phyloP scores from a whole-genome alignment of 225 moss, liverwort and hornwort genomes.

The Bryum argenteum region DNA sequence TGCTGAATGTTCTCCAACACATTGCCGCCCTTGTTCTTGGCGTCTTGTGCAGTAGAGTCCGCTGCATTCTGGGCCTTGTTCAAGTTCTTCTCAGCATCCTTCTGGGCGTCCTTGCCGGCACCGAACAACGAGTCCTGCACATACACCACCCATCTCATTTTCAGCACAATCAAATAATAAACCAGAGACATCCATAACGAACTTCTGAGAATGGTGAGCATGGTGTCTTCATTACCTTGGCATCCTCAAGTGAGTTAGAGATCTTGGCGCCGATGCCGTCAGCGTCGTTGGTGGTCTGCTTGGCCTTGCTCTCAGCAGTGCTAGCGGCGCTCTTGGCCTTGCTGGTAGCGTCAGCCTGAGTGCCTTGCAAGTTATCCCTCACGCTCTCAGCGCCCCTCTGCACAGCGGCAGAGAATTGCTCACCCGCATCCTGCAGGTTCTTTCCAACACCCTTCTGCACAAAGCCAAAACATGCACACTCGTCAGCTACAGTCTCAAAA shows the following conservation, averaged over 20 bases:
- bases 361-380: conserved; percentile 29
- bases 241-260: conserved; percentile 31
- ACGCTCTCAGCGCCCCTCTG: conserved; percentile 50
- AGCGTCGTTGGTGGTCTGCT: conserved; percentile 31
- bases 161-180: not conserved
- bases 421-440: conserved; percentile 43
- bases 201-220: no score
- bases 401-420: conserved; percentile 46
- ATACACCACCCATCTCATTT: no score
- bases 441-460: conserved; percentile 47
- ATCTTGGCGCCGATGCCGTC: conserved; percentile 37
- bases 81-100: conserved; percentile 45
- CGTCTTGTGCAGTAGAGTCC: conserved; percentile 24
- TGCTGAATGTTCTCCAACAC: conserved; percentile 13
- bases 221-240: conserved; percentile 25
- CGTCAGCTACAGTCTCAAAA: no score
- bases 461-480: not conserved
- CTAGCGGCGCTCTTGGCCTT: conserved; percentile 30
- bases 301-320: conserved; percentile 32
- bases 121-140: conserved; percentile 39
- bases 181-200: not conserved
- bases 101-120: conserved; percentile 31
- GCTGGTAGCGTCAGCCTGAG: conserved; percentile 28
- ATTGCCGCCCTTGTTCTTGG: conserved; percentile 1
- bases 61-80: conserved; percentile 29